Conservation (phyloP, 805 yeast species). For the Pichia membranifaciens region DNA sequence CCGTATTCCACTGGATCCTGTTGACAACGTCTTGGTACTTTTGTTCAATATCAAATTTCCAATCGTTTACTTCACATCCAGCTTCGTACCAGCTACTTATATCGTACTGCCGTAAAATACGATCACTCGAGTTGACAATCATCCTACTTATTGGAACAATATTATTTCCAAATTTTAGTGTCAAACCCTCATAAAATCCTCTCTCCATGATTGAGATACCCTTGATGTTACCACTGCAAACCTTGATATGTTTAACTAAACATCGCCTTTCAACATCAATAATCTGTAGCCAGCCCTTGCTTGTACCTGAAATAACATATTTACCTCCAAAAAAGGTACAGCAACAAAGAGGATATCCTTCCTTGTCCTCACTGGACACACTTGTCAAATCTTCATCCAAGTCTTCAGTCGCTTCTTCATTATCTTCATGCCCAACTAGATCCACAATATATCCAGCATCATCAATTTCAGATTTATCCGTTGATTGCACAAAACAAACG, state of each 20-base stretch:
- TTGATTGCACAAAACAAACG: constrained; percentile 3
- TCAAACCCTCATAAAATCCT: constrained; percentile 4
- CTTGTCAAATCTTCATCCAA: too few relatives aligned
- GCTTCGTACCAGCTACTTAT: constrained; percentile 30
- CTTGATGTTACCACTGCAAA: constrained; percentile 69
- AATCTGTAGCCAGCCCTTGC: constrained; percentile 70
- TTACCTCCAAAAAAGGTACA: constrained; percentile 36
- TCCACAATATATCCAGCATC: constrained; percentile 10
- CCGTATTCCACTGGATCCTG: constrained; percentile 80
- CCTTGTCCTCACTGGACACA: constrained; percentile 6
- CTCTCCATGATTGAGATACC: constrained; percentile 53
- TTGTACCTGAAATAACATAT: constrained; percentile 67
- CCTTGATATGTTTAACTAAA: constrained; percentile 39
- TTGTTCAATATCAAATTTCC: constrained; percentile 60
- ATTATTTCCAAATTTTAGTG: constrained; percentile 6
- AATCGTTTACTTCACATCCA: constrained; percentile 11
- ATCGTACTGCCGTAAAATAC: constrained; percentile 60
- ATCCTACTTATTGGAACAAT: constrained; percentile 42
- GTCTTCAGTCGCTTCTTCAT: neutral
- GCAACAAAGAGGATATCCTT: constrained; percentile 10
- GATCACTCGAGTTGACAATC: constrained; percentile 72
- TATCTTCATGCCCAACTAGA: constrained; percentile 12
- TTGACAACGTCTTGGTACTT: constrained; percentile 89
- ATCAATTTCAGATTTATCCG: too few relatives aligned
- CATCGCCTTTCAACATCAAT: constrained; percentile 26